Evolutionary conservation across 305 asterid species (phyloP).

Genomic region (Withania somnifera): DNA sequence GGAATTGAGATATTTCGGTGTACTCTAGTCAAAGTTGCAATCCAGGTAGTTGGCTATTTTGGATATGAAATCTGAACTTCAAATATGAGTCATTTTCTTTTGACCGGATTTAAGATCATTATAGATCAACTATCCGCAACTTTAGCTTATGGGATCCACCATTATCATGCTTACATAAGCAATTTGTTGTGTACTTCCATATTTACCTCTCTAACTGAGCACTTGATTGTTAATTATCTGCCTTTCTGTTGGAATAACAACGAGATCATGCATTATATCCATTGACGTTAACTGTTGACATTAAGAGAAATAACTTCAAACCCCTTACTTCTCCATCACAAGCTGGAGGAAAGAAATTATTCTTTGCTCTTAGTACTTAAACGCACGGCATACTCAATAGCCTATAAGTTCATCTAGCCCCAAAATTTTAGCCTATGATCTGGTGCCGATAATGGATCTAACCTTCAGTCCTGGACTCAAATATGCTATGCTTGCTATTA

Average conservation of each 20-base stretch:
- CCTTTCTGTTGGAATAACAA: background rate
- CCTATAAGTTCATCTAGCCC: background rate
- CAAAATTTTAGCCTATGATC: background rate
- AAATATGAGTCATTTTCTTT: background rate
- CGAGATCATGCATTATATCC: background rate
- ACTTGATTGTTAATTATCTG: background rate
- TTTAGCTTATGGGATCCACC: background rate
- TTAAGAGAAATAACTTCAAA: background rate
- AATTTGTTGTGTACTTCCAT: background rate
- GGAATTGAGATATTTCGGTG: constrained; percentile 65
- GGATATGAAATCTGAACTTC: background rate
- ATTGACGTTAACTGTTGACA: background rate
- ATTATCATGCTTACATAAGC: background rate
- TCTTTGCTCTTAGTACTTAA: background rate
- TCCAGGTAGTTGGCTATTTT: constrained; percentile 47
- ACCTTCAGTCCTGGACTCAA: background rate
- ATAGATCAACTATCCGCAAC: background rate
- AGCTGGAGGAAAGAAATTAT: background rate
- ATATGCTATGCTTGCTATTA: background rate
- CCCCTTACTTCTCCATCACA: background rate
- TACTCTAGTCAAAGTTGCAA: constrained; percentile 51
- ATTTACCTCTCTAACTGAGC: background rate
- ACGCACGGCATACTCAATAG: background rate
- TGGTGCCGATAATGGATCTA: background rate
- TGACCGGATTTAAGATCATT: background rate